A percentile compares a stretch with the other conserved stretches of the same genome.
These are phyloP conservation scores for Simplicillium aogashimaense DNA, from an alignment of 2,329 filamentous ascomycete genomes.

Conservation along the genomic window DNA sequence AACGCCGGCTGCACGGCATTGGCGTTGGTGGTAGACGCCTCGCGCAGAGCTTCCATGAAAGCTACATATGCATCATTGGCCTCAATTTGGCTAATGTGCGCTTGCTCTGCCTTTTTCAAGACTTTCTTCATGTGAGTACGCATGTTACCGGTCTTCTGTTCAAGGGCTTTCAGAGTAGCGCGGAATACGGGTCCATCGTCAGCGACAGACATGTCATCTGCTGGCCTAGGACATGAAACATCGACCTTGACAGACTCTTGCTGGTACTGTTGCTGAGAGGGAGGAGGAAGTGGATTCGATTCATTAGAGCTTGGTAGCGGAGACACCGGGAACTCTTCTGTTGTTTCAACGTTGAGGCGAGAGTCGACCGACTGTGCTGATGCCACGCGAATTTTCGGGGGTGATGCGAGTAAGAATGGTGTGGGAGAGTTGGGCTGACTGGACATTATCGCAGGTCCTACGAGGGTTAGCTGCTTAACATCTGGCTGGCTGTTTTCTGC, in stretches of 20 bases:
- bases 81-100: constrained; percentile 65
- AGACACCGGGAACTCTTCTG: constrained; percentile 45
- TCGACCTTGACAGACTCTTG: constrained; percentile 68
- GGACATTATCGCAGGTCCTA: constrained; percentile 32
- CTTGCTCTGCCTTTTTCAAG: constrained; percentile 85
- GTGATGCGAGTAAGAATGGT: constrained; percentile 61
- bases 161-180: constrained; percentile 90
- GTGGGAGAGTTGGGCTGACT: constrained; percentile 59
- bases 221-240: constrained; percentile 73
- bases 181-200: constrained; percentile 94
- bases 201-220: constrained; percentile 72
- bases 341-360: constrained; percentile 60
- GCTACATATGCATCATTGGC: constrained; percentile 78
- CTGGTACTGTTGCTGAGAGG: constrained; percentile 10
- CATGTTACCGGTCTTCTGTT: constrained; percentile 95
- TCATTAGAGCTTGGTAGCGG: constrained; percentile 34
- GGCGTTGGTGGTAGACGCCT: constrained; percentile 82
- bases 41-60: constrained; percentile 78
- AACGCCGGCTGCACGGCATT: constrained; percentile 95
- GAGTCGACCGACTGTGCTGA: constrained; percentile 83
- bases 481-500: neutral
- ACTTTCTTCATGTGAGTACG: constrained; percentile 92
- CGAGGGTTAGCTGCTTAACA: constrained; percentile 6
- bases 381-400: constrained; percentile 71
- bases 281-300: constrained; percentile 13